Evolutionary conservation across 352 stramenopile genomes (phyloP).

Genomic region (Phytophthora rubi): DNA sequence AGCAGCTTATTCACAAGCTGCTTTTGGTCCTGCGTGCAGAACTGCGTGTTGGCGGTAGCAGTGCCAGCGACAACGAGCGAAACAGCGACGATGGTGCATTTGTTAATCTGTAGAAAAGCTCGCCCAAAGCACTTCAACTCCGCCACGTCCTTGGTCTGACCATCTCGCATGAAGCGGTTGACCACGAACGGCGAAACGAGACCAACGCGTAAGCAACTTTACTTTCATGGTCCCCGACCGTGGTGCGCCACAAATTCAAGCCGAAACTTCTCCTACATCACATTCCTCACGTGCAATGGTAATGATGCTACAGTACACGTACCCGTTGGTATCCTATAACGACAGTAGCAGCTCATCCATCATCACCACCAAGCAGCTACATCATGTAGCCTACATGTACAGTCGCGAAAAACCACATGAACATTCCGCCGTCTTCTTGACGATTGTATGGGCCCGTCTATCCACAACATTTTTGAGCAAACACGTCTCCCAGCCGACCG

Average conservation of each 20-base stretch:
- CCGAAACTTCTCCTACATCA: constrained; percentile 1
- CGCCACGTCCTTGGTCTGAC: constrained; percentile 14
- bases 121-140: constrained; percentile 9
- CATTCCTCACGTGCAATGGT: background rate
- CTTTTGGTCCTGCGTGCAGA: constrained; percentile 63
- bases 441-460: constrained; percentile 22
- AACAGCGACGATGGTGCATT: constrained; percentile 20
- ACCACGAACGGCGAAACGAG: constrained; percentile 12
- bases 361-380: background rate
- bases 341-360: background rate
- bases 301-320: background rate
- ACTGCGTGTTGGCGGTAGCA: constrained; percentile 35
- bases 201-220: constrained; percentile 16
- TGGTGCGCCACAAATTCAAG: constrained; percentile 12
- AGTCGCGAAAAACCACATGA: constrained; percentile 19
- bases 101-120: constrained; percentile 13
- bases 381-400: too few relatives aligned
- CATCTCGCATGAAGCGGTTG: constrained; percentile 5
- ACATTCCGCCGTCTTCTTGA: constrained; percentile 21
- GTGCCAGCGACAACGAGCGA: constrained; percentile 25
- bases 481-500: constrained; percentile 23
- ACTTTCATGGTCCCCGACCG: background rate
- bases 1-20: constrained; percentile 64
- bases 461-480: constrained; percentile 33
- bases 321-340: too few relatives aligned